Evolutionary conservation across 208 protist genomes (phyloP).

Genomic region (Phytomonas serpens): DNA sequence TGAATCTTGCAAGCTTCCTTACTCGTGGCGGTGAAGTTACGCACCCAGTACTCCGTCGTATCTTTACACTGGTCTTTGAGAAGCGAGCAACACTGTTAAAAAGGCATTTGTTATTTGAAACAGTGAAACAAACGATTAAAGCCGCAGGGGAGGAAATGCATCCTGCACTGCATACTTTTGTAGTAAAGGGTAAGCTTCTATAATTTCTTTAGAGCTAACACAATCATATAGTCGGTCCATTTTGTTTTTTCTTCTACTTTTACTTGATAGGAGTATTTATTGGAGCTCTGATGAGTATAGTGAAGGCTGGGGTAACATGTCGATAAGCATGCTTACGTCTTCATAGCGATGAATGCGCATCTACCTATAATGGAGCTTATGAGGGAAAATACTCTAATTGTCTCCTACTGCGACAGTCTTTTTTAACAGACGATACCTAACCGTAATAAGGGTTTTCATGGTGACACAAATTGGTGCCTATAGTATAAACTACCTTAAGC

Average conservation of each 20-base stretch:
- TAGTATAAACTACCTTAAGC: not conserved
- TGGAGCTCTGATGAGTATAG: slow-evolving; percentile 1
- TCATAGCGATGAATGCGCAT: not conserved
- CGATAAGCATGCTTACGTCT: not conserved
- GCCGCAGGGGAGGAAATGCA: slow-evolving; percentile 28
- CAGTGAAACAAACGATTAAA: slow-evolving; percentile 31
- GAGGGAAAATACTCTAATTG: not conserved
- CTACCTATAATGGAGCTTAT: not conserved
- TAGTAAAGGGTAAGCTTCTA: slow-evolving; percentile 18
- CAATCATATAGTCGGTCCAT: not conserved
- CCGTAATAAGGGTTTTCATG: not conserved
- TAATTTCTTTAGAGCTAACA: not conserved
- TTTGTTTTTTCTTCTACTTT: slow-evolving; percentile 5
- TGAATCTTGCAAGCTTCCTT: slow-evolving; percentile 20
- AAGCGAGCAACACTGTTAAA: slow-evolving; percentile 43
- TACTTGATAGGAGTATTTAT: not conserved
- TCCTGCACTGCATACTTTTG: slow-evolving; percentile 23
- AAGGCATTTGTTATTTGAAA: slow-evolving; percentile 42
- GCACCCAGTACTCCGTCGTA: slow-evolving; percentile 26
- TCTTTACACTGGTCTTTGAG: slow-evolving; percentile 47
- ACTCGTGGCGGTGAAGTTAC: slow-evolving; percentile 15
- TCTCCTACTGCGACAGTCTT: not conserved
- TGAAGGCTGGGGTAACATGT: not conserved
- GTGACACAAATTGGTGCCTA: not conserved
- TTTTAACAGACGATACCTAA: not conserved